A percentile compares a stretch with the other conserved stretches of the same genome.
These are phyloP conservation scores for Panaeolus papilionaceus DNA, from an alignment of 768 basidiomycete genomes.

Conservation along the genomic window DNA sequence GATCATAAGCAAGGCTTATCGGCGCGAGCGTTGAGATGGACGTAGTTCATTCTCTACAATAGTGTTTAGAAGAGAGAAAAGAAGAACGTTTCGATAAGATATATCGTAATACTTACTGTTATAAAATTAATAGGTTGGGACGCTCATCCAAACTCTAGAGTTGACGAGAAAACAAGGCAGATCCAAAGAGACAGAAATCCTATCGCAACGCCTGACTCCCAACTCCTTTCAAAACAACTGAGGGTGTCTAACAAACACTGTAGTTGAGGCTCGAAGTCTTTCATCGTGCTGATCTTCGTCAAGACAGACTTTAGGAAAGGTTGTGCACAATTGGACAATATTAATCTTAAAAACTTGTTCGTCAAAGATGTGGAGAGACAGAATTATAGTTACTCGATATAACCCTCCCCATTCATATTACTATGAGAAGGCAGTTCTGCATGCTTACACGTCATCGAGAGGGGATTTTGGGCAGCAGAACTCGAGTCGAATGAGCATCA, in stretches of 20 bases:
- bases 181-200: background rate
- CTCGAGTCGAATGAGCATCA: background rate
- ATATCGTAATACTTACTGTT: background rate
- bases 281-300: background rate
- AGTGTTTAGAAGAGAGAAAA: background rate
- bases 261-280: no score
- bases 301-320: background rate
- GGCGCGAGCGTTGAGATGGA: background rate
- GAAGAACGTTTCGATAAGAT: background rate
- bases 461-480: background rate
- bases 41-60: constrained; percentile 1
- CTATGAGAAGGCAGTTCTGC: background rate
- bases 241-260: background rate
- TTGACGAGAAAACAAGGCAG: no score
- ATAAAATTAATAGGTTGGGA: background rate
- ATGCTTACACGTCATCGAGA: background rate
- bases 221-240: background rate
- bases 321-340: background rate
- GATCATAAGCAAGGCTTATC: background rate
- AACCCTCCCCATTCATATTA: background rate
- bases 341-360: background rate
- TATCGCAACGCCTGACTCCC: background rate
- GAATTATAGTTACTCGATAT: constrained; percentile 1
- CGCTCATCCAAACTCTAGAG: no score
- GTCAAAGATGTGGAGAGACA: background rate